Percentiles rank a stretch among this genome's conserved stretches.
These are phyloP conservation scores for Microsporum ferrugineum DNA, from an alignment of 2,329 filamentous ascomycete species.

Conservation along the genomic window DNA sequence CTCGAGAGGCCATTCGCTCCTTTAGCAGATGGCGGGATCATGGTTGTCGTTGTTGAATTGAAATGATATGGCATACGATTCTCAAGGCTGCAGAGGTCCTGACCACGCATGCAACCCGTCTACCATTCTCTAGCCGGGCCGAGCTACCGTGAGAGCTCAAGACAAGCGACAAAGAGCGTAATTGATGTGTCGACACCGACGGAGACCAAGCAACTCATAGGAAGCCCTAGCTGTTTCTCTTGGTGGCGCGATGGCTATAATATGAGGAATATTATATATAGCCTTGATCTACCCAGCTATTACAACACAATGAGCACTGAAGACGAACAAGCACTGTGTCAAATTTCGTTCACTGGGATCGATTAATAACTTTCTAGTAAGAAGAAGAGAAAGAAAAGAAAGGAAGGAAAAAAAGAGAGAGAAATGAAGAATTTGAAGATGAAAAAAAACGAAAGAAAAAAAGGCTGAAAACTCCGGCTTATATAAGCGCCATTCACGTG, in stretches of 20 bases:
- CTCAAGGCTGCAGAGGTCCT: not conserved
- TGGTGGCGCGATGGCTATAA: slow-evolving; percentile 34
- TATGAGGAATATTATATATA: slow-evolving; percentile 13
- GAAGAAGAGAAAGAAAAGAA: slow-evolving; percentile 28
- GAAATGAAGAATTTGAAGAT: slow-evolving; percentile 5
- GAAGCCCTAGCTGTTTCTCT: slow-evolving; percentile 39
- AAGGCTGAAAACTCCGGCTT: not conserved
- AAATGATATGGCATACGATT: not conserved
- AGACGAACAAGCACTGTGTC: slow-evolving; percentile 39
- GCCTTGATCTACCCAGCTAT: slow-evolving; percentile 40
- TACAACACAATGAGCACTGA: slow-evolving; percentile 47
- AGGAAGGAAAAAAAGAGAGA: slow-evolving; percentile 12
- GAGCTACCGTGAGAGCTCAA: not conserved
- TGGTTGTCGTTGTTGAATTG: not conserved
- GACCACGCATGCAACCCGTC: not conserved
- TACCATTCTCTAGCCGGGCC: not conserved
- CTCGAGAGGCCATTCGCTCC: not conserved
- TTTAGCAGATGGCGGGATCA: not conserved
- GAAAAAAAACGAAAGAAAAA: not conserved
- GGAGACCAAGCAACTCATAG: slow-evolving; percentile 38
- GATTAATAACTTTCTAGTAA: slow-evolving; percentile 42
- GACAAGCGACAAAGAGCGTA: not conserved
- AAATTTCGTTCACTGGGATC: slow-evolving; percentile 46
- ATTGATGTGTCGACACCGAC: slow-evolving; percentile 36
- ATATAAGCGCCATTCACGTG: not conserved